Conservation (phyloP, 352 stramenopile genomes). For the Globisporangium paroecandrum region DNA sequence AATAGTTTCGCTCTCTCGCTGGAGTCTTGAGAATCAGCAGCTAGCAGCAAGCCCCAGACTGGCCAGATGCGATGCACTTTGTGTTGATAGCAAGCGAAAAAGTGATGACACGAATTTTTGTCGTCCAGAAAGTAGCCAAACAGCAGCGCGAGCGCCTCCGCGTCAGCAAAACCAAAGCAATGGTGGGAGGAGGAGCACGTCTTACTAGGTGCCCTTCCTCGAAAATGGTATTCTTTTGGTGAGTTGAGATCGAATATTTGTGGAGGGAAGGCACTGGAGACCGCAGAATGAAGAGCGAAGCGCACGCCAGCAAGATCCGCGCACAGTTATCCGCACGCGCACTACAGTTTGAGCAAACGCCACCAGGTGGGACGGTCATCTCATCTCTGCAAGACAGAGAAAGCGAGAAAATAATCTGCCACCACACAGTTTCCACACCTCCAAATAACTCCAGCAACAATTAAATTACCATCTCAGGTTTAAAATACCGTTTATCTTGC, state of each 20-base stretch:
- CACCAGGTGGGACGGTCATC: not conserved
- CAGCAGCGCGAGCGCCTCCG: conserved; percentile 1
- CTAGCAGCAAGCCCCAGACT: no score
- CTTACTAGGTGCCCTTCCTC: not conserved
- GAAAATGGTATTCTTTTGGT: not conserved
- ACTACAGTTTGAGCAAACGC: not conserved
- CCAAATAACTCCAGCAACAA: no score
- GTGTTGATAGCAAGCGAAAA: not conserved
- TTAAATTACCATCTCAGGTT: not conserved
- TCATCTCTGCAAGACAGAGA: not conserved
- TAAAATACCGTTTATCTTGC: not conserved
- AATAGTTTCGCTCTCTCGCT: conserved; percentile 3
- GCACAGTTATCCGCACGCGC: not conserved
- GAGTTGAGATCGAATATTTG: not conserved
- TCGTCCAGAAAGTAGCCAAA: not conserved
- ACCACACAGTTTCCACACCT: not conserved
- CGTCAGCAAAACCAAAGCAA: conserved; percentile 1
- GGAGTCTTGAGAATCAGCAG: not conserved
- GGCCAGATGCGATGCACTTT: not conserved
- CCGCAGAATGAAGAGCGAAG: not conserved
- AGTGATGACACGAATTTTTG: not conserved
- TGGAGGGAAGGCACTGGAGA: not conserved
- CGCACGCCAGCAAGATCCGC: conserved; percentile 6
- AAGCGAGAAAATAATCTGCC: not conserved
- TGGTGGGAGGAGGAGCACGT: not conserved